Evolutionary conservation across 75 land plant species (phyloP).

Genomic region (Azolla pinnata): DNA sequence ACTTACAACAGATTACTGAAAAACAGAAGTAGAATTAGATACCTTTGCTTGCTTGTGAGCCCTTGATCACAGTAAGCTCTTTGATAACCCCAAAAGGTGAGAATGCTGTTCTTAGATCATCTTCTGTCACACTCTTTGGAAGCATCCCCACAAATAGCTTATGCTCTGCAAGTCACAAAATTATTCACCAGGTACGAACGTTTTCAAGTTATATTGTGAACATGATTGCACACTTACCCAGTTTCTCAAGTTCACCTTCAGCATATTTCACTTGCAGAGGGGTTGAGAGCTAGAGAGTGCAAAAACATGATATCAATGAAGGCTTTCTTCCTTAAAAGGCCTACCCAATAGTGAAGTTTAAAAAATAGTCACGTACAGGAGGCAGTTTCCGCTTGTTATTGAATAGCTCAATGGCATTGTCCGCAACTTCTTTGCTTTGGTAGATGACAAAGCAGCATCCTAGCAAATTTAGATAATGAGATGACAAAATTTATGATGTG

Average conservation of each 20-base stretch:
- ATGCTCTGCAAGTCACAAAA: slow-evolving; percentile 47
- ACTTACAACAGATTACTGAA: background rate
- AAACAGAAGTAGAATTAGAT: background rate
- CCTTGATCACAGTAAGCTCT: slow-evolving; percentile 79
- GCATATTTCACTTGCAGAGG: slow-evolving; percentile 99
- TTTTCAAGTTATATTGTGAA: background rate
- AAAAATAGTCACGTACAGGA: slow-evolving; percentile 79
- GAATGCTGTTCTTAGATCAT: slow-evolving; percentile 61
- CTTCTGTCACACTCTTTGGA: slow-evolving; percentile 72
- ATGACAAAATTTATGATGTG: background rate
- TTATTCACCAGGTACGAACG: background rate
- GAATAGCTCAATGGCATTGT: slow-evolving; percentile 80
- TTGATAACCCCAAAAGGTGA: slow-evolving; percentile 68
- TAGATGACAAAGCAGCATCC: slow-evolving; percentile 82
- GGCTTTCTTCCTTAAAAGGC: background rate
- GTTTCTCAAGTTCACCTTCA: slow-evolving; percentile 94
- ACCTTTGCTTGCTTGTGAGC: slow-evolving; percentile 94
- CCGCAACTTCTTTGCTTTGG: slow-evolving; percentile 82
- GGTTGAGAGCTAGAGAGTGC: slow-evolving; percentile 74
- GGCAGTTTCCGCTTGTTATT: slow-evolving; percentile 89
- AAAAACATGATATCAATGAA: background rate
- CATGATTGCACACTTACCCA: slow-evolving; percentile 37
- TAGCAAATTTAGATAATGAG: no score
- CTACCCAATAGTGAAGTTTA: no score
- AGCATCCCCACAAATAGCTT: slow-evolving; percentile 97